Conservation (phyloP, 192 early-diverging fungal genomes). For the Backusella westeae region DNA sequence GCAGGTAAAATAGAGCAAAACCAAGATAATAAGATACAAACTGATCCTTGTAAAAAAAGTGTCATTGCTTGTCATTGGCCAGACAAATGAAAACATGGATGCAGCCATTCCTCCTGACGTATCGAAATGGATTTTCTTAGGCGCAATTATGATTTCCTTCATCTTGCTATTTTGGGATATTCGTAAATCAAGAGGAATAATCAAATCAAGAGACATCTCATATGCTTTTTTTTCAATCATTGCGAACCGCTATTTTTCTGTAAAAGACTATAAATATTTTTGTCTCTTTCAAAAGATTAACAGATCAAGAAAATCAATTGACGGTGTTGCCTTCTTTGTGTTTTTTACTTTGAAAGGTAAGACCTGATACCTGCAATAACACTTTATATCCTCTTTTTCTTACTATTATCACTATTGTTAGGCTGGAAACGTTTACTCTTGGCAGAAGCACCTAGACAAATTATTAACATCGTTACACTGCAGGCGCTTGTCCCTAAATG, state of each 20-base stretch:
- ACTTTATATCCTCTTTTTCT: not conserved
- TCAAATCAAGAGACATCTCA: constrained; percentile 69
- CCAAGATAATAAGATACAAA: not conserved
- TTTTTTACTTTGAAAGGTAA: constrained; percentile 81
- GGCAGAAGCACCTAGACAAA: constrained; percentile 81
- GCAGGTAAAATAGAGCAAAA: constrained; percentile 37
- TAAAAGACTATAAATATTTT: constrained; percentile 74
- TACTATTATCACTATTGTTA: constrained; percentile 20
- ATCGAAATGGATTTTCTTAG: constrained; percentile 54
- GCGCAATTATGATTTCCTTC: constrained; percentile 69
- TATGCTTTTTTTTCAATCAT: constrained; percentile 72
- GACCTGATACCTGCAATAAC: not conserved
- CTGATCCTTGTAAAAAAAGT: constrained; percentile 11
- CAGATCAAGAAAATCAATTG: constrained; percentile 58
- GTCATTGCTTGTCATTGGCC: constrained; percentile 29
- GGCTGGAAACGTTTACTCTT: constrained; percentile 84
- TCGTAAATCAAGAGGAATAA: constrained; percentile 62
- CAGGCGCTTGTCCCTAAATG: constrained; percentile 33
- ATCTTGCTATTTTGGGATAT: constrained; percentile 67
- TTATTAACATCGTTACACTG: constrained; percentile 60
- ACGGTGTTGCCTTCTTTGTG: constrained; percentile 78
- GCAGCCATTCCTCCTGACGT: constrained; percentile 26
- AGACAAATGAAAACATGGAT: constrained; percentile 7
- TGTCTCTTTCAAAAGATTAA: constrained; percentile 83
- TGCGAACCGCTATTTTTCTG: constrained; percentile 73